These are phyloP conservation scores for Aspergillus sp. DNA, from an alignment of 2,329 filamentous ascomycete genomes.

Conservation along the genomic window DNA sequence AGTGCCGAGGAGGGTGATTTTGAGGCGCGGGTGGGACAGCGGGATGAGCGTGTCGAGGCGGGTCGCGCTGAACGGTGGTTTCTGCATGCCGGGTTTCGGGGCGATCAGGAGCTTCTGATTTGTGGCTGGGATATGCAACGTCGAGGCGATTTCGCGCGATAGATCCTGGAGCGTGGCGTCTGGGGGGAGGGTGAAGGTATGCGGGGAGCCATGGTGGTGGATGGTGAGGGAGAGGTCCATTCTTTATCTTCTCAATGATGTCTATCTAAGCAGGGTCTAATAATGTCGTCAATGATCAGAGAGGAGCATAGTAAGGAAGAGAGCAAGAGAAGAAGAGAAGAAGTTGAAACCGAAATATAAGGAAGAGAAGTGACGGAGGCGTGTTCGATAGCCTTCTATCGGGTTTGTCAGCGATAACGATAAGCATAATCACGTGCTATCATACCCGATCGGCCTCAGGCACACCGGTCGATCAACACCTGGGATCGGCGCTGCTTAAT, in stretches of 20 bases:
- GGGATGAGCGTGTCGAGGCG: conserved; percentile 32
- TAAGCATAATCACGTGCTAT: background rate
- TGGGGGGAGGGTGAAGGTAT: conserved; percentile 47
- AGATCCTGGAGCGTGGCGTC: conserved; percentile 52
- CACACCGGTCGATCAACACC: background rate
- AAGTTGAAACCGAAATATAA: background rate
- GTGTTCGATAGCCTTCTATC: conserved; percentile 11
- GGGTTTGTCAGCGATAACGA: conserved; percentile 31
- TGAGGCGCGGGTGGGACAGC: conserved; percentile 37
- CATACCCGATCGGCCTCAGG: background rate
- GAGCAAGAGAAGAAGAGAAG: background rate
- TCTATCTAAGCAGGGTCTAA: background rate
- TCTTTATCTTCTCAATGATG: background rate
- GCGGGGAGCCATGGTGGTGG: conserved; percentile 53
- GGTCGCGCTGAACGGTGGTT: conserved; percentile 41
- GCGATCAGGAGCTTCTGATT: conserved; percentile 47
- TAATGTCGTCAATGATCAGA: background rate
- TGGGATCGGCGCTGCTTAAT: background rate
- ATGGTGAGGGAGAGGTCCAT: conserved; percentile 43
- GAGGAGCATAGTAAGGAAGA: background rate
- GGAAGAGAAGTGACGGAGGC: background rate
- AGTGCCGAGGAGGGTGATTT: conserved; percentile 47
- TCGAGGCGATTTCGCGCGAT: conserved; percentile 29
- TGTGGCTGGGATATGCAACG: conserved; percentile 37
- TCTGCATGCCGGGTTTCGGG: conserved; percentile 47